Base-by-base conservation (phyloP, 768 basidiomycete species). In the Tulasnella sp. region DNA sequence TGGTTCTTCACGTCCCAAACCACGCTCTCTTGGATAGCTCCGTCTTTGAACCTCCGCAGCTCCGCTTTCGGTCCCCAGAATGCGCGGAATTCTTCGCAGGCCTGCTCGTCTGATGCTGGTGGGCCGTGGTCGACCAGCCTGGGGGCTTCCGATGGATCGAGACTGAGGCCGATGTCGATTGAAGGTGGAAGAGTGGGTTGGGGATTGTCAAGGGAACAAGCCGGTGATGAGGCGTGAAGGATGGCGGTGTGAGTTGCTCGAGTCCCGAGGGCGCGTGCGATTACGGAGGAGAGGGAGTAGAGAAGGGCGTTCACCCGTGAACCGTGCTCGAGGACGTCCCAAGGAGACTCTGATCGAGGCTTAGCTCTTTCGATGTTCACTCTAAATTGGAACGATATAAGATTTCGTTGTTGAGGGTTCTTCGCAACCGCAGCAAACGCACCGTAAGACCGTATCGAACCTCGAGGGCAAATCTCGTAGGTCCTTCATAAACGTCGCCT, bases 11-110 rank as follows among this genome's bases (percentile, higher is more conserved):
- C 89, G 27, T 98, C 93, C 98, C 98, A 99, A 3, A 99, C 96
- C n/a, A 98, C 95, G 82, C 93, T 95, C 85, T 98, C 96, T 7
- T 89, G 83, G 81, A 99, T 98, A 24, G 92, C 89, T 1, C 97
- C 97, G 82, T 99, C 97, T 85, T 98, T 97, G 88, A 99, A 99
- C 52, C 97, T 90, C 8, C 98, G 89, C 24, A 98, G 87, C 83
- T 99, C 97, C 0, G 96, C 92, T 84, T 96, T 97, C 52, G 90
- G 87, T 0, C 97, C 97, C 98, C 98, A 99, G 82, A 99, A 87
- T 7, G 90, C 89, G 34, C 92, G 90, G 88, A 98, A 99, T 3
- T 87, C 87, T 71, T 88, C 85, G 39, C 83, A 83, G 0, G 89
- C 87, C 7, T 85, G 87, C 4, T 92, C 91, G 16, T 91, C 91